These are phyloP conservation scores for Friedmanniomyces simplex DNA, from an alignment of 495 filamentous ascomycete genomes.

Conservation along the genomic window DNA sequence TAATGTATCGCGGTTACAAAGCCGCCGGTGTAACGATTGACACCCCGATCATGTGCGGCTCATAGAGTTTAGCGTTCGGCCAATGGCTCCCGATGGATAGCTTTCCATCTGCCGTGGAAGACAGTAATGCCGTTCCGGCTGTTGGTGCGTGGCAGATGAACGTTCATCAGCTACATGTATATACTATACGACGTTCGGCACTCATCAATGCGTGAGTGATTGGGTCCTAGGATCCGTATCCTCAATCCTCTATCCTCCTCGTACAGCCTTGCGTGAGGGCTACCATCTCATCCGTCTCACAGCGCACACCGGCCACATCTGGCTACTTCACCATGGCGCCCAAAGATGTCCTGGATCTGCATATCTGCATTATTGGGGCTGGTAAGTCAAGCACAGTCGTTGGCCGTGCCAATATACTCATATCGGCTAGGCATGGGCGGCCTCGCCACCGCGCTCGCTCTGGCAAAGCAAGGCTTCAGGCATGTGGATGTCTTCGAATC, in stretches of 20 bases:
- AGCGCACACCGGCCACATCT: too few relatives aligned
- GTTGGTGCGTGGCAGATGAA: not conserved
- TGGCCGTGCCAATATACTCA: constrained; percentile 1
- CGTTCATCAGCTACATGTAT: not conserved
- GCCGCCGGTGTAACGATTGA: not conserved
- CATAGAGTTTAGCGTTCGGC: not conserved
- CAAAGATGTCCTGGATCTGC: constrained; percentile 14
- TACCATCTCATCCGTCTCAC: not conserved
- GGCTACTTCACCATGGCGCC: constrained; percentile 11
- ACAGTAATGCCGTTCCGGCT: not conserved
- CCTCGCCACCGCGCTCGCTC: constrained; percentile 57
- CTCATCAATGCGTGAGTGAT: not conserved
- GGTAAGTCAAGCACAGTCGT: constrained; percentile 16
- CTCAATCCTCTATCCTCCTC: not conserved
- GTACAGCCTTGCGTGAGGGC: not conserved
- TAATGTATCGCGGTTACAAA: too few relatives aligned
- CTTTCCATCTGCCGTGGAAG: constrained; percentile 5
- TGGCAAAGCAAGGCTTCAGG: constrained; percentile 63
- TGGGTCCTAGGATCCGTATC: too few relatives aligned
- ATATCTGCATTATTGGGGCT: constrained; percentile 29
- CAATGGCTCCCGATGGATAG: not conserved
- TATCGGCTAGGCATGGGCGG: constrained; percentile 59
- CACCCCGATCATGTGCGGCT: not conserved
- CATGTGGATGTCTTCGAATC: constrained; percentile 63
- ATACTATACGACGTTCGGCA: not conserved